Conservation (phyloP, 2,329 filamentous ascomycete species). For the Karstenula rhodostoma region DNA sequence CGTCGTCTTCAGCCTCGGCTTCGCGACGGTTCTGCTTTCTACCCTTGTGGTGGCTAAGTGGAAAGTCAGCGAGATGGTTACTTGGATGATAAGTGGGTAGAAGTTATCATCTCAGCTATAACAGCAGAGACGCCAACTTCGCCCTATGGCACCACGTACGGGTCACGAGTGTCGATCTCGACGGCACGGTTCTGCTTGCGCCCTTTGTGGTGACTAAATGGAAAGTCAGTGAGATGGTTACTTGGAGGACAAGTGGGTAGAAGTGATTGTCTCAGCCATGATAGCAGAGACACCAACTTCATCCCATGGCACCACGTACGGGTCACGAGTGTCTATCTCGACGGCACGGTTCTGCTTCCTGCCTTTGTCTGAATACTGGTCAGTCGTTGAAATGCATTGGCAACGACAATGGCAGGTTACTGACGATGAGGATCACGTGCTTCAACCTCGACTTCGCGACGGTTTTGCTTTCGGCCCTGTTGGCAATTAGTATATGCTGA, state of each 20-base stretch:
- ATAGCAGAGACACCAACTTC: too few species aligned
- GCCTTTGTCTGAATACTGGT: not conserved
- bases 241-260: too few species aligned
- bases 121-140: too few species aligned
- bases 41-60: not conserved
- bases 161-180: slow-evolving; percentile 7
- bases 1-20: not conserved
- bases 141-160: not conserved
- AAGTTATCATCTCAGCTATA: too few species aligned
- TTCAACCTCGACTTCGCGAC: slow-evolving; percentile 13
- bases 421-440: slow-evolving; percentile 14
- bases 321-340: slow-evolving; percentile 6
- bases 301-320: not conserved
- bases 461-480: slow-evolving; percentile 6
- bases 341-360: not conserved
- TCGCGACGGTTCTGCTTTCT: not conserved
- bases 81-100: too few species aligned
- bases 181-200: not conserved
- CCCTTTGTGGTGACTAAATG: not conserved
- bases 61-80: too few species aligned
- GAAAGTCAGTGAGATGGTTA: too few species aligned
- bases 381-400: not conserved
- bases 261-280: too few species aligned
- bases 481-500: not conserved
- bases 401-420: not conserved